Percentiles rank a stretch among this genome's conserved stretches.
These are phyloP conservation scores for Colletotrichum costaricense DNA, from an alignment of 2,329 filamentous ascomycete species.

Conservation along the genomic window DNA sequence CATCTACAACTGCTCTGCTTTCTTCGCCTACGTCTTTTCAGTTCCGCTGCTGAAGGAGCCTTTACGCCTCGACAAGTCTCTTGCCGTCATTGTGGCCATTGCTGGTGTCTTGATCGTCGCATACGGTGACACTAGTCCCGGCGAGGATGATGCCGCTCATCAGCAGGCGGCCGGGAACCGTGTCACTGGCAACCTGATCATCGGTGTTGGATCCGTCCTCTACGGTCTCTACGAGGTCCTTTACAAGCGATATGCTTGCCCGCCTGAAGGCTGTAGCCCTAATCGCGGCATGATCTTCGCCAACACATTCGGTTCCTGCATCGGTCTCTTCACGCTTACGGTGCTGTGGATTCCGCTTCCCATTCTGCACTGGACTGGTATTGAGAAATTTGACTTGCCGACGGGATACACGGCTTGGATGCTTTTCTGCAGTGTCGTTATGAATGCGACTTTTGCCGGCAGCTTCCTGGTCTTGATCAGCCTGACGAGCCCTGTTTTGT, in stretches of 20 bases:
- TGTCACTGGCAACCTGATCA: constrained; percentile 88
- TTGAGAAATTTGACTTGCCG: constrained; percentile 87
- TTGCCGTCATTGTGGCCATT: constrained; percentile 89
- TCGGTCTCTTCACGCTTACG: constrained; percentile 85
- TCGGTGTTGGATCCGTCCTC: constrained; percentile 88
- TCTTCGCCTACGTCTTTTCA: constrained; percentile 98
- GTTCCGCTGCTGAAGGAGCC: constrained; percentile 90
- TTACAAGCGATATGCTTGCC: constrained; percentile 94
- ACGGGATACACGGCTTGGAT: constrained; percentile 82
- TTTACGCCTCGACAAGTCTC: constrained; percentile 83
- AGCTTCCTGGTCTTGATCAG: constrained; percentile 94
- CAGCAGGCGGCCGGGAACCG: constrained; percentile 67
- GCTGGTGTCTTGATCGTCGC: constrained; percentile 93
- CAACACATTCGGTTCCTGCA: constrained; percentile 89
- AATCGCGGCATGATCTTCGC: constrained; percentile 96
- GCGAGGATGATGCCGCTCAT: constrained; percentile 59
- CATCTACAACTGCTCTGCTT: constrained; percentile 99
- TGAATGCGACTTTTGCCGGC: constrained; percentile 93
- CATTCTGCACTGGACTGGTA: constrained; percentile 79
- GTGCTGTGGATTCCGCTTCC: constrained; percentile 95
- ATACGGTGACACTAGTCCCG: constrained; percentile 78
- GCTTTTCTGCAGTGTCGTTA: constrained; percentile 81
- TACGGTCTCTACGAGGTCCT: constrained; percentile 98
- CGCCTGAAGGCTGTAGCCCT: constrained; percentile 86
- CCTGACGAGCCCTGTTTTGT: constrained; percentile 91